Evolutionary conservation across 2,329 filamentous ascomycete genomes (phyloP), one percentile per base, ranked within the genome.

Genomic region (Penicillium sp.): DNA sequence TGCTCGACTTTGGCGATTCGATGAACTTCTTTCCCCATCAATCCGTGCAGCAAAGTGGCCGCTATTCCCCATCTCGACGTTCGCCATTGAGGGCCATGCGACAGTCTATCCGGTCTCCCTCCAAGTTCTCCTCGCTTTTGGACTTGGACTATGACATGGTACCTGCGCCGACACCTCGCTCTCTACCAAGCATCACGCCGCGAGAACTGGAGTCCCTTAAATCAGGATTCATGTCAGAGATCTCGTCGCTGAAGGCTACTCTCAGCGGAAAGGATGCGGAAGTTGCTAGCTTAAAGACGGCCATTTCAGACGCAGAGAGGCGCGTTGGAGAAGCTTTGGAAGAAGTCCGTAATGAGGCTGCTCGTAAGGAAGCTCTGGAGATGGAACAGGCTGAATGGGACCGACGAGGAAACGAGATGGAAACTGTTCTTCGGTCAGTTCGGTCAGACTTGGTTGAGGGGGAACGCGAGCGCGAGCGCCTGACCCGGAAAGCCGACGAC

Each of bases 201-300:
- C 86, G 94, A 27, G 94, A 99, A 74, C 80, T 97, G 2, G 94
- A 99, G 69, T 90, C 89, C 12, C 80, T 97, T 54, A 97, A 97
- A 71, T 97, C 92, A 0, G 84, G 83, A 20, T 95, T 96, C 64
- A 81, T 95, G 45, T 96, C 92, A 0, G 90, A 97, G 68, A 96
- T 99, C 53, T 96, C 91, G 56, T 91, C 89, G n/a, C 83, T 99
- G 15, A 94, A 90, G 67, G 94, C 94, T 3, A 93, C 90, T 8
- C 79, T 99, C 8, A 92, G 87, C 63, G 94, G 94, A 42, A 95
- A 94, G 66, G 93, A 97, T 69, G 93, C 93, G 5, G 92, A 97
- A 70, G 90, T 94, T 29, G 81, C 86, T 44, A 93, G 89, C 27
- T 81, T 97, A 52, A 96, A 96, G 70, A 85, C 88, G 36, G 91